Evolutionary conservation across 202 grass and related monocot species (phyloP).

Genomic region (Panicum virgatum): DNA sequence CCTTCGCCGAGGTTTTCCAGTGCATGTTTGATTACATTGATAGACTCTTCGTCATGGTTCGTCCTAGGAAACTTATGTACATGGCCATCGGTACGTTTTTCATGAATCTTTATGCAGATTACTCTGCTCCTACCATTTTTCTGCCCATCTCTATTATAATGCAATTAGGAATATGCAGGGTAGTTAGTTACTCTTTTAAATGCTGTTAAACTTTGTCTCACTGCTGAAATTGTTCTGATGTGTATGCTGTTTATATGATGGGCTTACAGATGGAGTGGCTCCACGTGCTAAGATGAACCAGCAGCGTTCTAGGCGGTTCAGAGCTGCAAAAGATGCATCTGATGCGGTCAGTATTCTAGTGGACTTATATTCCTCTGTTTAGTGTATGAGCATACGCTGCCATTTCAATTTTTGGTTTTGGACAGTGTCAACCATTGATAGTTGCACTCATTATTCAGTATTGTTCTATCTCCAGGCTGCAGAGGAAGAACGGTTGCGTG

Average conservation of each 20-base stretch:
- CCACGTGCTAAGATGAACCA: conserved; percentile 99
- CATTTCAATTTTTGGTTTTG: conserved; percentile 16
- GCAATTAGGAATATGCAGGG: background rate
- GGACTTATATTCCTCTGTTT: conserved; percentile 23
- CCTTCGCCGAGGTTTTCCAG: conserved; percentile 90
- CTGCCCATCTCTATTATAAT: background rate
- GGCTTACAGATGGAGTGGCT: conserved; percentile 97
- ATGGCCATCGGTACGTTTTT: conserved; percentile 89
- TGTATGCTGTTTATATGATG: conserved; percentile 11
- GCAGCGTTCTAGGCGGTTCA: conserved; percentile 92
- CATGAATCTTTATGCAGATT: background rate
- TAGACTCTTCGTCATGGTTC: conserved; percentile 93
- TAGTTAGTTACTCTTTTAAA: conserved; percentile 16
- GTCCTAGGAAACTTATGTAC: conserved; percentile 87
- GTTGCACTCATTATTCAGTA: conserved; percentile 13
- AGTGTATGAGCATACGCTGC: conserved; percentile 15
- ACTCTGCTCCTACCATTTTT: background rate
- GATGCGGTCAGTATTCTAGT: conserved; percentile 76
- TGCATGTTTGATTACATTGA: conserved; percentile 99
- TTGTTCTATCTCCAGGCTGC: conserved; percentile 61
- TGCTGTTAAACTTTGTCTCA: background rate
- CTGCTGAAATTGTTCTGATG: conserved; percentile 17
- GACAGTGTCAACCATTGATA: conserved; percentile 14
- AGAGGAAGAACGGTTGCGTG: conserved; percentile 87
- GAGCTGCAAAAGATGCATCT: conserved; percentile 96